Evolutionary conservation across 23 red algal genomes (phyloP).

Genomic region (Gracilaria gracilis): DNA sequence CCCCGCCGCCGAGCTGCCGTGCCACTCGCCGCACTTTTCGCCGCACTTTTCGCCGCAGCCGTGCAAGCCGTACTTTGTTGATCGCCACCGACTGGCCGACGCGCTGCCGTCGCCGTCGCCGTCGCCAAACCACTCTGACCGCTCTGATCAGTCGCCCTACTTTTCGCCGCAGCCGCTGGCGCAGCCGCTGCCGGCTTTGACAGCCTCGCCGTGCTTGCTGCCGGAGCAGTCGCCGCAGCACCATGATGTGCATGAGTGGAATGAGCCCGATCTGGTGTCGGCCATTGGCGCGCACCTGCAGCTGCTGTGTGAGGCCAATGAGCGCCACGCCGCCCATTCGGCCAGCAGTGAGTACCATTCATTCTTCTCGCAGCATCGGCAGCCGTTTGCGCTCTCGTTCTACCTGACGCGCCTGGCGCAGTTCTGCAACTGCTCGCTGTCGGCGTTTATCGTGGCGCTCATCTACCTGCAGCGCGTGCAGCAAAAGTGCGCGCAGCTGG

Average conservation of each 20-base stretch:
- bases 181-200: neutral
- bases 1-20: neutral
- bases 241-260: neutral
- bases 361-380: constrained; percentile 68
- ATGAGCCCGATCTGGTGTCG: neutral
- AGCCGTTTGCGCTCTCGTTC: constrained; percentile 67
- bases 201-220: neutral
- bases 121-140: too few species aligned
- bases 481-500: neutral
- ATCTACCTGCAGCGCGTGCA: constrained; percentile 46
- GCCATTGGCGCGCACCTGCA: neutral
- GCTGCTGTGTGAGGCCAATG: neutral
- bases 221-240: neutral
- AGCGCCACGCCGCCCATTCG: too few species aligned
- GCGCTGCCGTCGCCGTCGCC: neutral
- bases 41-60: neutral
- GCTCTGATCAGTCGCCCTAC: neutral
- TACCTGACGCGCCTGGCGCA: constrained; percentile 81
- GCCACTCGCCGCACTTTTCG: constrained; percentile 16
- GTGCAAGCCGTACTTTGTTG: neutral
- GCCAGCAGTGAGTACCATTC: constrained; percentile 24
- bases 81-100: neutral
- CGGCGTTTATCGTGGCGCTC: constrained; percentile 57
- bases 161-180: neutral
- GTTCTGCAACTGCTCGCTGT: constrained; percentile 65